Conservation (phyloP, 441 rosid genomes). For the Brassica balearica region DNA sequence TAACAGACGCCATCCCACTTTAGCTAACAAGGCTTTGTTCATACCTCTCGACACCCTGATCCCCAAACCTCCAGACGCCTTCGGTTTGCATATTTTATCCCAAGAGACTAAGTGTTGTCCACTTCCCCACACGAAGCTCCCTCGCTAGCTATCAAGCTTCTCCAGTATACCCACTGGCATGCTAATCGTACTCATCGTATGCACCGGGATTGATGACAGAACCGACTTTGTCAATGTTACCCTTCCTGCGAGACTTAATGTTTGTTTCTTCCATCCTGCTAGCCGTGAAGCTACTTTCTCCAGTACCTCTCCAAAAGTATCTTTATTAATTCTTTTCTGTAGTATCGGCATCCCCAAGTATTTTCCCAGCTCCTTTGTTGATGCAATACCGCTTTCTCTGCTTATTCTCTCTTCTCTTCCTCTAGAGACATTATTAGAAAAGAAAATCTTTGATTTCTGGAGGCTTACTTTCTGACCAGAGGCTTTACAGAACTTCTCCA, state of each 20-base stretch:
- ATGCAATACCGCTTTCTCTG: background rate
- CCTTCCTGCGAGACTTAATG: background rate
- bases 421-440: background rate
- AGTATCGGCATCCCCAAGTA: background rate
- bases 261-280: background rate
- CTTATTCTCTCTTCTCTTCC: background rate
- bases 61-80: background rate
- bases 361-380: background rate
- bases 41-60: background rate
- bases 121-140: background rate
- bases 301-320: background rate
- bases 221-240: background rate
- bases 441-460: background rate
- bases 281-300: background rate
- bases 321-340: background rate
- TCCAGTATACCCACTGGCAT: background rate
- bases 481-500: background rate
- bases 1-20: background rate
- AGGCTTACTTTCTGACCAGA: background rate
- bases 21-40: background rate
- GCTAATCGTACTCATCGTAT: background rate
- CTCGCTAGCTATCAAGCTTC: background rate
- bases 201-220: background rate
- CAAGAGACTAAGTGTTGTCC: background rate
- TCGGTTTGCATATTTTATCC: background rate